Evolutionary conservation across 2,329 filamentous ascomycete genomes (phyloP), one percentile per base, ranked within the genome.

Genomic region (Fusarium nematophilum): DNA sequence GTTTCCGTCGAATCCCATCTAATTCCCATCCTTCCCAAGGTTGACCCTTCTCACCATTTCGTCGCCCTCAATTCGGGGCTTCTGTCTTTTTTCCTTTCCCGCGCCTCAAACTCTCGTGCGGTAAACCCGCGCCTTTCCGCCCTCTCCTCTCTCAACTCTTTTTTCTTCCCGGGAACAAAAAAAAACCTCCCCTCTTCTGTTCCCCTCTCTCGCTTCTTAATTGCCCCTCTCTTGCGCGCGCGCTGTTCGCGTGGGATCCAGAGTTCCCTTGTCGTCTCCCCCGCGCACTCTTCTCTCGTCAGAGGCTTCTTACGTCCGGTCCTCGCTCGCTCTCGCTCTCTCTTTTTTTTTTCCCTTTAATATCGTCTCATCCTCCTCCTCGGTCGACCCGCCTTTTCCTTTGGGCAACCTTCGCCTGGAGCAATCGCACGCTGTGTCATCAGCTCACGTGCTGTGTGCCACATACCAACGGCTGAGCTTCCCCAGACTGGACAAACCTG

Each of bases 1-100:
- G 65, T 68, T 68, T 68, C 66, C 66, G 66, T 68, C 65, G 53
- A 64, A 64, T 56, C 50, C 47, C 45, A 36, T 55, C 53, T 47
- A 49, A 43, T 65, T 58, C 45, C 59, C 59, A 31, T 53, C 44
- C 57, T 54, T 54, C 39, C 37, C 39, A 45, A 46, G 34, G 45
- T 48, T 51, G 36, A 23, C 46, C 40, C 36, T 51, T 51, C 40
- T 42, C 37, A 45, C 53, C 43, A 23, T 33, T 17, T 34, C 36
- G n/a, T 27, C 31, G 33, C 23, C 46, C 48, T 62, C 48, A 43
- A 59, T 62, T 52, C 62, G 50, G 49, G 52, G 48, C 40, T 64
- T 53, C 23, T 52, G 29, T 37, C 30, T 45, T 47, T 49, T 27
- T 40, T 21, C 34, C 34, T 42, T n/a, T n/a, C n/a, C n/a, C 33